Evolutionary conservation across 2,329 filamentous ascomycete species (phyloP), one percentile per base, ranked within the genome.

Genomic region (Colletotrichum abscissum): DNA sequence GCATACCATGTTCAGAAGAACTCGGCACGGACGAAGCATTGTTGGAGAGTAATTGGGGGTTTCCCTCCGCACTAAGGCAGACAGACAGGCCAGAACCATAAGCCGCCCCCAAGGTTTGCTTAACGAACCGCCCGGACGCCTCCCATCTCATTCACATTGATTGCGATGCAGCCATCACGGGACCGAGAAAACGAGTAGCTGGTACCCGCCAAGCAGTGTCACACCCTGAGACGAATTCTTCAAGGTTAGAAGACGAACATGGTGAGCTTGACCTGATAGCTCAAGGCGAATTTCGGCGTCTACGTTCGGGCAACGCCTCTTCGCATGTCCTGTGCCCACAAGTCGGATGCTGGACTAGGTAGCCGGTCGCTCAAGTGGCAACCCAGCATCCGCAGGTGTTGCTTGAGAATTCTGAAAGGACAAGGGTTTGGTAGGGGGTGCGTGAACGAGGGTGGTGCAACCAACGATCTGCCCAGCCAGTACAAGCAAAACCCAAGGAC

Each of bases 401-500:
- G 56, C n/a, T 64, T 46, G 42, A 26, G 35, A 49, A 49, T 49
- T 26, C 35, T 46, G 26, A 42, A 63, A 54, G 66, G 55, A 68
- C 38, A 46, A 26, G 63, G 73, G 60, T 22, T 14, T 7, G 28
- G 26, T 30, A 33, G 52, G 38, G 68, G 49, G 63, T 42, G 58
- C 22, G 59, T 55, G 68, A 38, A 9, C 7, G 55, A 64, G 60
- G 28, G 59, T 73, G 66, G 66, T 69, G 52, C 71, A 70, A 70
- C 56, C 59, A 70, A 38, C 67, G 35, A 74, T 68, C 69, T 72
- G 42, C 28, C 59, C 72, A 74, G 63, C 57, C 57, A 67, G 65
- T 58, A 57, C 52, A 63, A 52, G 72, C 63, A 73, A 60, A 52
- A 55, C 52, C 67, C 63, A 58, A 60, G 54, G 57, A 55, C 46